Evolutionary conservation across 2,329 filamentous ascomycete species (phyloP).

Genomic region (Cryphonectria carpinicola): DNA sequence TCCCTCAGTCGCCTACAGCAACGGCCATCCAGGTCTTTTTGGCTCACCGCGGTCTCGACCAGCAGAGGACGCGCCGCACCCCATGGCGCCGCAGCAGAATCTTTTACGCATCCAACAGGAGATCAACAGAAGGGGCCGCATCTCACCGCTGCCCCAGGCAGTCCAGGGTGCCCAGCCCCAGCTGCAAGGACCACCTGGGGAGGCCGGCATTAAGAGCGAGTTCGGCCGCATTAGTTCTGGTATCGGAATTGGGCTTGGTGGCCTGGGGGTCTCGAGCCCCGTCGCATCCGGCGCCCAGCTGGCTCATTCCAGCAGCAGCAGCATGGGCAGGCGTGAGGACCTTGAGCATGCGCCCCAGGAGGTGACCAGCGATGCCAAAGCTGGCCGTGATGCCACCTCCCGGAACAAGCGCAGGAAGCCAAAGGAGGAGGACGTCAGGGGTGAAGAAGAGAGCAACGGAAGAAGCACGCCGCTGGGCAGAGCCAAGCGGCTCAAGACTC

Average conservation of each 20-base stretch:
- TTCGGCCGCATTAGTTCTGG: constrained; percentile 96
- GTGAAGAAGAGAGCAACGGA: constrained; percentile 69
- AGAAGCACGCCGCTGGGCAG: constrained; percentile 63
- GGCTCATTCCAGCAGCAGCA: constrained; percentile 50
- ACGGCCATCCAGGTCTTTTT: constrained; percentile 45
- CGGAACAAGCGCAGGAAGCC: constrained; percentile 69
- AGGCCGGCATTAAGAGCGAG: constrained; percentile 91
- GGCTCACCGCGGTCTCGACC: constrained; percentile 48
- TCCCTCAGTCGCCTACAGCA: constrained; percentile 54
- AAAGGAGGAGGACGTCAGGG: constrained; percentile 73
- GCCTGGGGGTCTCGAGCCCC: constrained; percentile 56
- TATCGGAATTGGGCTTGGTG: constrained; percentile 67
- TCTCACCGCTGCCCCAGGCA: constrained; percentile 88
- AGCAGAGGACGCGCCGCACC: constrained; percentile 59
- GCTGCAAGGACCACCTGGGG: constrained; percentile 75
- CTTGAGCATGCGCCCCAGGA: constrained; percentile 50
- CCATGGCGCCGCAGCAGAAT: constrained; percentile 62
- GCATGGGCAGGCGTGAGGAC: constrained; percentile 57
- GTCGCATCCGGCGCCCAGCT: constrained; percentile 47
- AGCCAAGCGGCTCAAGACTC: constrained; percentile 70
- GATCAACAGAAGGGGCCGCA: constrained; percentile 78
- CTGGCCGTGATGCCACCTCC: constrained; percentile 33
- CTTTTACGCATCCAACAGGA: constrained; percentile 76
- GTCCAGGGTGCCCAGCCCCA: constrained; percentile 90
- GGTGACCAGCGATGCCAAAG: constrained; percentile 31